Conservation (phyloP, 257 asterid genomes). For the Solanum gracilifrons region DNA sequence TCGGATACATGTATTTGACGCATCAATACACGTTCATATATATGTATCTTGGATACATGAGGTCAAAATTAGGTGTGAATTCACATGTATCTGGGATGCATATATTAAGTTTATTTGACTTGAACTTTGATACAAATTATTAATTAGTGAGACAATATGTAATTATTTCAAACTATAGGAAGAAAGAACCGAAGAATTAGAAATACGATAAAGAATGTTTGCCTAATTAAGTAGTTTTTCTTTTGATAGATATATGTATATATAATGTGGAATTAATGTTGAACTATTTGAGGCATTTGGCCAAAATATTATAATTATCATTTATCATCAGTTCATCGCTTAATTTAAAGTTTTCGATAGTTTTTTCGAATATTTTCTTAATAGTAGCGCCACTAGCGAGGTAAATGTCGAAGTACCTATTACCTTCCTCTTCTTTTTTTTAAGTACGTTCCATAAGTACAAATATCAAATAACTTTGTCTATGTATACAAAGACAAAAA, state of each 20-base stretch:
- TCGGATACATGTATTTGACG: background rate
- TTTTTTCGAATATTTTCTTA: background rate
- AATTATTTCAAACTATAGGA: too few species aligned
- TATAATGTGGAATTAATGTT: background rate
- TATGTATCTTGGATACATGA: too few species aligned
- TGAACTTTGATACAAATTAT: background rate
- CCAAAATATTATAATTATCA: background rate
- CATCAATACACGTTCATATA: too few species aligned
- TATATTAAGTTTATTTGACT: too few species aligned
- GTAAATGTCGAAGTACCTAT: background rate
- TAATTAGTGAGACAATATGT: too few species aligned
- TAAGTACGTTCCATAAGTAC: rapidly evolving
- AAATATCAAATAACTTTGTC: background rate
- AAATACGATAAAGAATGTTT: too few species aligned
- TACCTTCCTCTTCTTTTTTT: too few species aligned
- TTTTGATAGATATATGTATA: background rate
- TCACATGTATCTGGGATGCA: background rate
- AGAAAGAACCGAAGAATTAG: too few species aligned
- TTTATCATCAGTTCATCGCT: too few species aligned
- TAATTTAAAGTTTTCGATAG: background rate
- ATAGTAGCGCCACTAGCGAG: background rate
- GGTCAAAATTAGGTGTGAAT: rapidly evolving
- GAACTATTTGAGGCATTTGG: background rate
- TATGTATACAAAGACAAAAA: background rate
- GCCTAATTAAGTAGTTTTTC: too few species aligned